Percentiles rank a stretch among this genome's conserved stretches.
Conservation (phyloP, 1,139 yeast genomes). For the Blastobotrys indianensis region DNA sequence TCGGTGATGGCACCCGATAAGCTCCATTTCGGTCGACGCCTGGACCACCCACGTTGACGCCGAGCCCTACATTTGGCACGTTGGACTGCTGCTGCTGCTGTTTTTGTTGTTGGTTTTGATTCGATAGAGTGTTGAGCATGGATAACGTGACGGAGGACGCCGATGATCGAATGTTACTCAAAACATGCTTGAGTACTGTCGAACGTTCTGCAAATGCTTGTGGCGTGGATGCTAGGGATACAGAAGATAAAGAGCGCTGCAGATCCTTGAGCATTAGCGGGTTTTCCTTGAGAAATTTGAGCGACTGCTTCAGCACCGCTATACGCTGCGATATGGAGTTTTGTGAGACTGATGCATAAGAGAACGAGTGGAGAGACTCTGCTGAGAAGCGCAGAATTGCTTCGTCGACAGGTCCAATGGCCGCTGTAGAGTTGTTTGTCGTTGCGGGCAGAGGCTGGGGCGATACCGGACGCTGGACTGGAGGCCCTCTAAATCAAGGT, state of each 20-base stretch:
- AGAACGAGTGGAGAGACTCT: slow-evolving; percentile 78
- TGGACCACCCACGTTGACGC: background rate
- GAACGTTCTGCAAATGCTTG: slow-evolving; percentile 9
- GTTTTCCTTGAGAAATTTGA: slow-evolving; percentile 63
- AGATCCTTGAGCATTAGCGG: slow-evolving; percentile 19
- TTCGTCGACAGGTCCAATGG: slow-evolving; percentile 11
- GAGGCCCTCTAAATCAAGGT: background rate
- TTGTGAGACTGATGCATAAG: slow-evolving; percentile 77
- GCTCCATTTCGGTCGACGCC: slow-evolving; percentile 2
- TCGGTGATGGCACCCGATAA: slow-evolving; percentile 1
- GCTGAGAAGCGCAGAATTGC: slow-evolving; percentile 54
- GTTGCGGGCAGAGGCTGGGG: background rate
- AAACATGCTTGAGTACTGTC: slow-evolving; percentile 10
- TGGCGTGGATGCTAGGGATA: slow-evolving; percentile 7
- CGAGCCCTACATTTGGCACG: background rate
- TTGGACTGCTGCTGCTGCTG: slow-evolving; percentile 1
- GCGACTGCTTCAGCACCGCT: slow-evolving; percentile 66
- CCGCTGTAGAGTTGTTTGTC: background rate
- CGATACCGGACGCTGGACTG: background rate
- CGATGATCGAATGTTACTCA: slow-evolving; percentile 21
- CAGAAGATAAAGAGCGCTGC: slow-evolving; percentile 14
- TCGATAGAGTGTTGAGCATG: slow-evolving; percentile 20
- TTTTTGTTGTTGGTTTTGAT: slow-evolving; percentile 8
- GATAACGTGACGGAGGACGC: slow-evolving; percentile 29
- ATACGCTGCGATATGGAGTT: slow-evolving; percentile 71